Evolutionary conservation across 345 rosid species (phyloP), one percentile per base, ranked within the genome.

Genomic region (Brassica rapa): DNA sequence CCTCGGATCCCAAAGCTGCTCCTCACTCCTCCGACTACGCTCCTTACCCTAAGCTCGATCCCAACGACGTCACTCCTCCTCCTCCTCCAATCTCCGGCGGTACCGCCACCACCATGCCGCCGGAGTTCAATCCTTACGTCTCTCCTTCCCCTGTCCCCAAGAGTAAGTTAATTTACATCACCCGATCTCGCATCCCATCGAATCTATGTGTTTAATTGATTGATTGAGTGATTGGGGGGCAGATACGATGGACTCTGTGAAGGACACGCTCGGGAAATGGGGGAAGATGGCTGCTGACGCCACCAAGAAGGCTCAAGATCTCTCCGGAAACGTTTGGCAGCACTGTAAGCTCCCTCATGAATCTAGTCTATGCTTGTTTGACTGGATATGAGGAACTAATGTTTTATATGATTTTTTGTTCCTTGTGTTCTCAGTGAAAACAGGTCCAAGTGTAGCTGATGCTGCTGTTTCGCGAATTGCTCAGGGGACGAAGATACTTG

Each of bases 201-300:
- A 5, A 43, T 68, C 51, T 29, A 23, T 1, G 30, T 62, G 30
- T 62, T 74, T 67, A 4, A 71, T 76, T 78, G 68, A 8, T 74
- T 67, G 11, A 71, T 76, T 72, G 67, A 7, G 49, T 32, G 5
- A 39, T 6, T 53, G 73, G 49, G 82, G 46, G 11, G 4, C 77
- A 93, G 98, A 88, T 81, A 96, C 77, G 84, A 81, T 91, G 86
- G 99, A 90, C 3, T 27, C 91, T 0, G 91, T 96, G 85, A 93
- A 87, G 89, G 98, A 85, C 51, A 89, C 85, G 82, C 80, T 96
- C 1, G 93, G 93, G n/a, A 90, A 81, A 77, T 96, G 92, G 91
- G 94, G 94, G 43, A 93, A 96, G 82, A 93, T 84, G 89, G 97
- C 94, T 0, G 87, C 89, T 0, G 99, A 91, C n/a, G 93, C 93